Conservation (phyloP, 129 eudicot species). For the Silybum marianum region DNA sequence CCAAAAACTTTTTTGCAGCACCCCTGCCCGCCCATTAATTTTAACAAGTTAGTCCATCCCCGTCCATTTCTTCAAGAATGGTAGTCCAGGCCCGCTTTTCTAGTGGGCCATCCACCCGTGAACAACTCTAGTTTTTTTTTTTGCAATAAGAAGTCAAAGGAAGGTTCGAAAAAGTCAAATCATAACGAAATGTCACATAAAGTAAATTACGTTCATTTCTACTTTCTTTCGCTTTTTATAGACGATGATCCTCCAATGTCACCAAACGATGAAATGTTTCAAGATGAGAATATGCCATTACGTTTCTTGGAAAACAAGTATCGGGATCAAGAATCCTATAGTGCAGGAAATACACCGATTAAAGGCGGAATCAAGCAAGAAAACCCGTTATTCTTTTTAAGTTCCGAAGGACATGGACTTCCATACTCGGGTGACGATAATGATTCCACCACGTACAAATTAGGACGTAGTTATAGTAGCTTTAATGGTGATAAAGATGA, state of each 20-base stretch:
- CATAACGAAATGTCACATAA: background rate
- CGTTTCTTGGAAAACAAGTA: conserved; percentile 32
- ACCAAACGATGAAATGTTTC: conserved; percentile 49
- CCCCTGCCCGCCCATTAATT: too few species aligned
- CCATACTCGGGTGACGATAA: conserved; percentile 12
- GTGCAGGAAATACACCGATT: conserved; percentile 13
- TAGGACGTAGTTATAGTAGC: conserved; percentile 66
- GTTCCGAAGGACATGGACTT: conserved; percentile 8
- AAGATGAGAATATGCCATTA: conserved; percentile 44
- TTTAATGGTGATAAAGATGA: conserved; percentile 57
- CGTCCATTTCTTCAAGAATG: too few species aligned
- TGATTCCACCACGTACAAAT: conserved; percentile 38
- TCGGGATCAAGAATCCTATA: background rate
- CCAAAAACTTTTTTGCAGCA: too few species aligned
- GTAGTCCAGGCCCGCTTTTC: too few species aligned
- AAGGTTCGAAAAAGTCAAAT: background rate
- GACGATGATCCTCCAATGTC: conserved; percentile 30
- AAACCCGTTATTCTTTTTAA: conserved; percentile 1
- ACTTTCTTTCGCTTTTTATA: background rate
- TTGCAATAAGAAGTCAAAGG: background rate
- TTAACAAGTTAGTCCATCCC: too few species aligned
- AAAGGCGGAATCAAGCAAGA: conserved; percentile 33
- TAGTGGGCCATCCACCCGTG: too few species aligned
- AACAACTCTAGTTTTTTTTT: background rate
- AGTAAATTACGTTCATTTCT: background rate